Percentiles rank a stretch among this genome's conserved stretches.
These are phyloP conservation scores for Xylaria telfairii DNA, from an alignment of 495 filamentous ascomycete species.

Conservation along the genomic window DNA sequence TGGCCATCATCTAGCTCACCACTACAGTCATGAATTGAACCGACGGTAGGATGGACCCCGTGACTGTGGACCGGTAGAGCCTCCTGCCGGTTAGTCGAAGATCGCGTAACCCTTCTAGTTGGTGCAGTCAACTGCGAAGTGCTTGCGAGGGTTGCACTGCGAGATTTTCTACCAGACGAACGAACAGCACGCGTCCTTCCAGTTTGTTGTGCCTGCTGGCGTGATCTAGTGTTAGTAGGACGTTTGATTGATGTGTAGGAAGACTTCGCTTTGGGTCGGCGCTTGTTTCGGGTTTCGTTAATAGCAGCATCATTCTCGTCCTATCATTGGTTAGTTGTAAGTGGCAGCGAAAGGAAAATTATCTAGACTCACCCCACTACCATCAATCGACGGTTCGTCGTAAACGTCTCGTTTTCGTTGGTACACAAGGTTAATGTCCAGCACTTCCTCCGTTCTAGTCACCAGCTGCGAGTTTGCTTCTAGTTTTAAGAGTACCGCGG, in stretches of 20 bases:
- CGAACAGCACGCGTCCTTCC: constrained; percentile 22
- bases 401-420: constrained; percentile 60
- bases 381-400: constrained; percentile 53
- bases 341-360: neutral
- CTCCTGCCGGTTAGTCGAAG: constrained; percentile 27
- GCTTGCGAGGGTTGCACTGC: neutral
- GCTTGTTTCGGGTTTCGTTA: constrained; percentile 19
- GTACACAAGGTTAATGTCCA: constrained; percentile 59
- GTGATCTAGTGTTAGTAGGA: constrained; percentile 16
- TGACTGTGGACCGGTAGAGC: constrained; percentile 33
- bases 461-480: constrained; percentile 69
- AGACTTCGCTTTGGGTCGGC: constrained; percentile 20
- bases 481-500: constrained; percentile 71
- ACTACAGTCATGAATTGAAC: constrained; percentile 9
- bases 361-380: constrained; percentile 49
- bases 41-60: constrained; percentile 27
- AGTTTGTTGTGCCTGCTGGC: constrained; percentile 6
- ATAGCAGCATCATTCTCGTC: constrained; percentile 28
- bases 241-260: constrained; percentile 19
- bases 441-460: constrained; percentile 75
- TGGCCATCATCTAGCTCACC: constrained; percentile 22
- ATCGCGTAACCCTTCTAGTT: constrained; percentile 25
- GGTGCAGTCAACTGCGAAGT: constrained; percentile 4
- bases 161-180: constrained; percentile 14
- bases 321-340: constrained; percentile 26